These are phyloP conservation scores for Blastomyces percursus DNA, from an alignment of 2,329 filamentous ascomycete species.

Conservation along the genomic window DNA sequence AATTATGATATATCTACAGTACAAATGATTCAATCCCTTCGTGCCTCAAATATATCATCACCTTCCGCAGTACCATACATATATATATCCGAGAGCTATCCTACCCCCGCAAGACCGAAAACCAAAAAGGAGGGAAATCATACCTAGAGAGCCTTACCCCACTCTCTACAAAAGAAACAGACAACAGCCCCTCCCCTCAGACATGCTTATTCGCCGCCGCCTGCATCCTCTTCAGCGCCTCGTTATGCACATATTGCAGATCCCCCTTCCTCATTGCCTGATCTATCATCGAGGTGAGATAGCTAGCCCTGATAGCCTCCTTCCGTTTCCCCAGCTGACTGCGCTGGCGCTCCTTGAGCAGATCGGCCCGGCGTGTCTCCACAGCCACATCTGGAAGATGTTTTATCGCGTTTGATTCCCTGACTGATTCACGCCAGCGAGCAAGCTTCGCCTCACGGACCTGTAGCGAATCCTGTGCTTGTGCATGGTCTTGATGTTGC, in stretches of 20 bases:
- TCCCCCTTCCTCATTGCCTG: slow-evolving; percentile 65
- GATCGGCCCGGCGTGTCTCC: slow-evolving; percentile 29
- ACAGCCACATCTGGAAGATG: slow-evolving; percentile 24
- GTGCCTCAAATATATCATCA: background rate
- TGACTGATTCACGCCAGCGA: slow-evolving; percentile 55
- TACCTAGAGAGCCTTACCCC: background rate
- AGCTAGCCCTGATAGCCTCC: slow-evolving; percentile 47
- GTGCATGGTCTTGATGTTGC: background rate
- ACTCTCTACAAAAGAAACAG: background rate
- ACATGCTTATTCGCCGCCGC: slow-evolving; percentile 39
- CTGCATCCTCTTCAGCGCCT: slow-evolving; percentile 74
- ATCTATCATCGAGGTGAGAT: slow-evolving; percentile 55
- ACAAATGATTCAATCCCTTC: background rate
- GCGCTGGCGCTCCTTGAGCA: slow-evolving; percentile 54
- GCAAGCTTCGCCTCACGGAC: slow-evolving; percentile 48
- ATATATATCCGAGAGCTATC: background rate
- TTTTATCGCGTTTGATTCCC: slow-evolving; percentile 46
- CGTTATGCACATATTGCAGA: slow-evolving; percentile 64
- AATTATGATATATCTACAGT: background rate
- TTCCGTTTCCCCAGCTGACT: slow-evolving; percentile 50
- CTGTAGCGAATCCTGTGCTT: background rate
- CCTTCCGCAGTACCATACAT: background rate
- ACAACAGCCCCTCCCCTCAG: slow-evolving; percentile 10
- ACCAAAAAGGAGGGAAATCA: background rate
- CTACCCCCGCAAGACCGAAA: background rate